phyloP scores from a whole-genome alignment of 441 rosid genomes.

The Adansonia madagascariensis region DNA sequence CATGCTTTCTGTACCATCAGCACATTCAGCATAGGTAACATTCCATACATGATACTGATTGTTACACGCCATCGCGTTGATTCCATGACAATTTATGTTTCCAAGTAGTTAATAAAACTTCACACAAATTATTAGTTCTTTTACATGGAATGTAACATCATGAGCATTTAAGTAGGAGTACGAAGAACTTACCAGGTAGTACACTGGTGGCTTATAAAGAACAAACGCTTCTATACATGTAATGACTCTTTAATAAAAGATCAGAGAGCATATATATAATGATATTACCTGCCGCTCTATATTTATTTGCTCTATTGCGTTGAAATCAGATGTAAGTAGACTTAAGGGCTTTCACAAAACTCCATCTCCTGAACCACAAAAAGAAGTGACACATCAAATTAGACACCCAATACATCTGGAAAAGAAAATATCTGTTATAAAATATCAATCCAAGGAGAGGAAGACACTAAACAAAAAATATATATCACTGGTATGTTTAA shows the following conservation, averaged over 20 bases:
- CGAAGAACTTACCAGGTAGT: conserved; percentile 19
- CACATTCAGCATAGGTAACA: background rate
- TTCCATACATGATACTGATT: background rate
- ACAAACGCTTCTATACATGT: conserved; percentile 17
- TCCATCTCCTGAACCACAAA: conserved; percentile 63
- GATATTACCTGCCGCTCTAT: conserved; percentile 24
- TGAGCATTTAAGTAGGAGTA: background rate
- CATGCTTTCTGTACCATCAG: background rate
- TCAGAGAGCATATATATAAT: conserved; percentile 40
- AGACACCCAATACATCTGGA: conserved; percentile 2
- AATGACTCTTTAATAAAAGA: conserved; percentile 25
- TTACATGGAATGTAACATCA: background rate
- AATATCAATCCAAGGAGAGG: background rate
- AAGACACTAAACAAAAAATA: background rate
- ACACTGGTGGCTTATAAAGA: conserved; percentile 10
- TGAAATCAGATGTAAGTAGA: conserved; percentile 18
- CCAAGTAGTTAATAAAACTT: conserved; percentile 12
- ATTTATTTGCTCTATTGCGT: conserved; percentile 31
- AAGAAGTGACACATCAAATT: conserved; percentile 23
- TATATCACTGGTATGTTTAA: background rate
- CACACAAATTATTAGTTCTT: background rate
- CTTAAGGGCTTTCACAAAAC: conserved; percentile 65
- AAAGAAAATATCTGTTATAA: background rate
- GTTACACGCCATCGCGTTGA: background rate
- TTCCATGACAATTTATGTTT: background rate